Percentiles rank a stretch among this genome's conserved stretches.
These are phyloP conservation scores for Amauroascus niger DNA, from an alignment of 2,329 filamentous ascomycete genomes.

Conservation along the genomic window DNA sequence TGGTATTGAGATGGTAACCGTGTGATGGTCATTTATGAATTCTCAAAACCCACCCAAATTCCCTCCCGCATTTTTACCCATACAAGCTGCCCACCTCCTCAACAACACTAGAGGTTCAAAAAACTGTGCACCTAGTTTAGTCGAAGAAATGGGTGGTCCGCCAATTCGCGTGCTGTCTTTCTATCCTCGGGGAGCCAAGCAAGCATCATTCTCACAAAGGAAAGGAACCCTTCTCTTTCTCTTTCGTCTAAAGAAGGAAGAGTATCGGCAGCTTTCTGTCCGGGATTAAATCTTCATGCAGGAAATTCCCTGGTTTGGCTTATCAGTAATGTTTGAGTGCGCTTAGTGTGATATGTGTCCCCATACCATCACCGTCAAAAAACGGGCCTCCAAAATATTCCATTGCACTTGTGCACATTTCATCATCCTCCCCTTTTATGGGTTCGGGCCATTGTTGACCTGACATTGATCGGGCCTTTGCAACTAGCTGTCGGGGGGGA, in stretches of 20 bases:
- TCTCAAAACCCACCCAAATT: no score
- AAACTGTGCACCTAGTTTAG: not conserved
- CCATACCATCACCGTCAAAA: slow-evolving; percentile 27
- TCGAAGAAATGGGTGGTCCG: slow-evolving; percentile 29
- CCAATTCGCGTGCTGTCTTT: slow-evolving; percentile 30
- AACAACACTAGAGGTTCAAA: no score
- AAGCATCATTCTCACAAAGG: slow-evolving; percentile 29
- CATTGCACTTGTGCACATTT: slow-evolving; percentile 21
- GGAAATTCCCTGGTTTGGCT: slow-evolving; percentile 18
- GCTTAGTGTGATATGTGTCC: not conserved
- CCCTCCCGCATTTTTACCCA: no score
- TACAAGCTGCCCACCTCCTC: no score
- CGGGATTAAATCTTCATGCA: slow-evolving; percentile 22
- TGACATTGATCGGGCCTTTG: slow-evolving; percentile 2
- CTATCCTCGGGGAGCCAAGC: slow-evolving; percentile 29
- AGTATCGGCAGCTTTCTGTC: slow-evolving; percentile 21
- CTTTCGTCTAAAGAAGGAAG: slow-evolving; percentile 22
- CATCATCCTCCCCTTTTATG: not conserved
- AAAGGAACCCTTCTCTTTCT: slow-evolving; percentile 26
- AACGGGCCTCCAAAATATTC: slow-evolving; percentile 33
- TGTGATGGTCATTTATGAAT: no score
- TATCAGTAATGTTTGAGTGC: not conserved
- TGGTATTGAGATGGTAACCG: no score
- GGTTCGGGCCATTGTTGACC: not conserved
- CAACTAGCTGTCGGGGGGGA: slow-evolving; percentile 27